These are phyloP conservation scores for Blastomyces silverae DNA, from an alignment of 2,329 filamentous ascomycete genomes.

Conservation along the genomic window DNA sequence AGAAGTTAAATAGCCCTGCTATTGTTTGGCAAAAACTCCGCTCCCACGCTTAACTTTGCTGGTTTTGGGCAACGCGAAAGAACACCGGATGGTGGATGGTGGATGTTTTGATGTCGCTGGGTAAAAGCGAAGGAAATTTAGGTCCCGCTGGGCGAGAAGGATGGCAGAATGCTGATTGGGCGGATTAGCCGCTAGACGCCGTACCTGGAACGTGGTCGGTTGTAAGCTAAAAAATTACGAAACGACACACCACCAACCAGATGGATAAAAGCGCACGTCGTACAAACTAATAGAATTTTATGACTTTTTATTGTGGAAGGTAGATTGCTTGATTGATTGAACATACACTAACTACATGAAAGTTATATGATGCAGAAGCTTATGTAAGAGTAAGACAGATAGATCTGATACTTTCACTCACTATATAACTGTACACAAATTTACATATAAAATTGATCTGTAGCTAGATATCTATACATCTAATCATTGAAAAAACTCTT, in stretches of 20 bases:
- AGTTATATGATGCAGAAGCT: too few relatives aligned
- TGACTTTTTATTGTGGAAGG: too few relatives aligned
- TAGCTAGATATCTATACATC: too few relatives aligned
- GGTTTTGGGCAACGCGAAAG: background rate
- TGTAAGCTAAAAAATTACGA: background rate
- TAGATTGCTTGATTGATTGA: too few relatives aligned
- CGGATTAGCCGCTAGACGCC: conserved; percentile 4
- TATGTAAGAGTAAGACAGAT: too few relatives aligned
- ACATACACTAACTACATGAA: too few relatives aligned
- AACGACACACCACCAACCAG: background rate
- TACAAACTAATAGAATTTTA: background rate
- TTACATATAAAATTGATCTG: too few relatives aligned
- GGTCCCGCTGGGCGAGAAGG: background rate
- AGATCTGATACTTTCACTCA: too few relatives aligned
- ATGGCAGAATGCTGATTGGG: background rate
- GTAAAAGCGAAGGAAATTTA: background rate
- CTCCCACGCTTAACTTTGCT: background rate
- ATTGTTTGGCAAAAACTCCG: background rate
- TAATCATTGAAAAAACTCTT: too few relatives aligned
- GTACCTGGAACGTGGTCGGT: background rate
- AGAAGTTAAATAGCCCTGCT: background rate
- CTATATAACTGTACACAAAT: too few relatives aligned
- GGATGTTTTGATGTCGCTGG: background rate
- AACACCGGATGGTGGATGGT: background rate
- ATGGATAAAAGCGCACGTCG: too few relatives aligned